These are phyloP conservation scores for Kingdonia uniflora DNA, from an alignment of 164 flowering plant genomes.

Conservation along the genomic window DNA sequence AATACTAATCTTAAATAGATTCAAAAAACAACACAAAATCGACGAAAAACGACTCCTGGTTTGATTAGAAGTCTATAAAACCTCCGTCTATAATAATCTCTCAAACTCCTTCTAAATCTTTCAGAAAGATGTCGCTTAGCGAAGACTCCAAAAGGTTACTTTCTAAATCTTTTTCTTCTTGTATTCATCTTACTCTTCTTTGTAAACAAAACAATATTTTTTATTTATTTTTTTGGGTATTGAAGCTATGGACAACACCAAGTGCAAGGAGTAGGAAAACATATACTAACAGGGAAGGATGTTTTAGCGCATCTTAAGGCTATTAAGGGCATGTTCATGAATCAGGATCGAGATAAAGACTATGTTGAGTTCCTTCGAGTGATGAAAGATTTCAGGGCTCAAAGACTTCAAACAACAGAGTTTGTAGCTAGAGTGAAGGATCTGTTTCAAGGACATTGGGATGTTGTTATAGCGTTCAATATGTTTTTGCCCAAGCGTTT, in stretches of 20 bases:
- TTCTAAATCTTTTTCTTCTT: no score
- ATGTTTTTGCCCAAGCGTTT: conserved; percentile 88
- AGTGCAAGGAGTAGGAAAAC: conserved; percentile 7
- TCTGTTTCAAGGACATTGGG: conserved; percentile 62
- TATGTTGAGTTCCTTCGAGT: conserved; percentile 82
- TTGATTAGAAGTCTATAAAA: no score
- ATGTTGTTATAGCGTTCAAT: conserved; percentile 83
- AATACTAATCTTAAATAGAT: no score
- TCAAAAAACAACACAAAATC: no score
- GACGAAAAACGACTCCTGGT: no score
- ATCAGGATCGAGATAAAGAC: conserved; percentile 52
- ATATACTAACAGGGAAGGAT: conserved; percentile 54
- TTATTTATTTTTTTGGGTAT: neutral
- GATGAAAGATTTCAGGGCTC: conserved; percentile 86
- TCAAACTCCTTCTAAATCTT: no score
- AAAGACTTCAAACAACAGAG: conserved; percentile 68
- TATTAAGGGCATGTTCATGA: conserved; percentile 63
- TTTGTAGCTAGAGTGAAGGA: conserved; percentile 74
- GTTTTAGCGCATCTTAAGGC: conserved; percentile 73
- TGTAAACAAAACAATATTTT: no score
- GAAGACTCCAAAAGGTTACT: no score
- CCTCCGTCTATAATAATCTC: no score
- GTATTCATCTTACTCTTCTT: no score
- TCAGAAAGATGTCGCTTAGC: no score
- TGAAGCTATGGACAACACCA: conserved; percentile 52